Base-by-base conservation (phyloP, 2,329 filamentous ascomycete species). In the Tolypocladium ophioglossoides region DNA sequence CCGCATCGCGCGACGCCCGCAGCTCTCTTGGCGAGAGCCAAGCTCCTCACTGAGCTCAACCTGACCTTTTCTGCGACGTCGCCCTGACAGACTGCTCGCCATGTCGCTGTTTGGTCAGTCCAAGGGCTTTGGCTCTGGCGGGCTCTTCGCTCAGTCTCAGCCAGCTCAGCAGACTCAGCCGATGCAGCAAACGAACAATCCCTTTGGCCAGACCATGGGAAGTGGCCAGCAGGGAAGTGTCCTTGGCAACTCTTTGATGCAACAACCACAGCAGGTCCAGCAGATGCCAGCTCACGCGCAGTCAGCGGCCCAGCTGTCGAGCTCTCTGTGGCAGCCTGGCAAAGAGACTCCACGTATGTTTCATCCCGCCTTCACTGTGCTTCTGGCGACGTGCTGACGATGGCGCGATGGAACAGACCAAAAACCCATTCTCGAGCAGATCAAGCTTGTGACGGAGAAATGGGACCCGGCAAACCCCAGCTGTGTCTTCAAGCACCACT, bases 401-500 rank as follows among this genome's bases (percentile, higher is more conserved):
- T 24, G 11, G 46, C 53, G 20, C 18, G 11, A 8, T 14, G 5
- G 18, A 8, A 6, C 51, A 74, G 72, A 74, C 61, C 85, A 91
- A 66, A 90, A 90, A 67, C 82, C 84, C 50, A 80, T 91, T 47
- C 77, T 83, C 22, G 85, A 91, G 55, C 88, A 92, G 68, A 87
- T 91, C 68, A 75, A 78, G 57, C 75, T 83, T 30, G 78, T 94
- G 41, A 74, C 82, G 52, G 76, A 82, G 56, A 91, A 91, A 72
- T 94, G 89, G 89, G 78, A 87, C 57, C 84, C 87, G 1, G 70
- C 77, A 30, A 80, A 78, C 66, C 78, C 82, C 24, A 83, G 82
- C 65, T 91, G 87, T 62, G 82, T 80, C 32, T 90, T 94, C 73
- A 87, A 89, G 68, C 77, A 87, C 65, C 92, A 92, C 74, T 89